phyloP scores from a whole-genome alignment of 108 stramenopile genomes.

The Aurantiochytrium sp. region DNA sequence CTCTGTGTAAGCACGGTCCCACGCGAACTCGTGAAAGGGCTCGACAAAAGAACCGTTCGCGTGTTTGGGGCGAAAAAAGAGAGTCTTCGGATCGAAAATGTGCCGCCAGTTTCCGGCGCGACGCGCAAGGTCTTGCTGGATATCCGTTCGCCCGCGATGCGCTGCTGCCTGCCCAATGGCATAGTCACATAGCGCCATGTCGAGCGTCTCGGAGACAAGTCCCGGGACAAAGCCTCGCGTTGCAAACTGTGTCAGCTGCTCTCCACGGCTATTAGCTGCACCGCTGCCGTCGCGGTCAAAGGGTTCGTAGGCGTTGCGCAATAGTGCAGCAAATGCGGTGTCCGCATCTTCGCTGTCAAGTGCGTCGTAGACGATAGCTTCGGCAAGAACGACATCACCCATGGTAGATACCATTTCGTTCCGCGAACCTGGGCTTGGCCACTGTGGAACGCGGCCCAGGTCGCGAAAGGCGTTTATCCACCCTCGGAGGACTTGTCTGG shows the following conservation, averaged over 20 bases:
- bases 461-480: conserved; percentile 33
- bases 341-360: neutral
- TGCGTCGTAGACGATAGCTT: conserved; percentile 24
- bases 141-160: neutral
- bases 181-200: conserved; percentile 29
- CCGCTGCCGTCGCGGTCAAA: neutral
- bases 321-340: conserved; percentile 1
- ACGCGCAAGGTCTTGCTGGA: neutral
- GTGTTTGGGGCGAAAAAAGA: conserved; percentile 24
- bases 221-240: conserved; percentile 20
- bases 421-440: conserved; percentile 31
- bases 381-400: conserved; percentile 30
- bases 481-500: conserved; percentile 2
- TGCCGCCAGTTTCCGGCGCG: neutral
- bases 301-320: neutral
- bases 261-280: neutral
- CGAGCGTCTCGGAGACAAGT: conserved; percentile 21
- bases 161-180: conserved; percentile 20
- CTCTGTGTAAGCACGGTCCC: conserved; percentile 26
- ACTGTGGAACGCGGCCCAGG: conserved; percentile 28
- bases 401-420: conserved; percentile 33
- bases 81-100: neutral
- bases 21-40: neutral
- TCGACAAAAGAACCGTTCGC: neutral
- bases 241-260: neutral